phyloP scores from a whole-genome alignment of 495 filamentous ascomycete genomes.

The Annulohypoxylon bovei region DNA sequence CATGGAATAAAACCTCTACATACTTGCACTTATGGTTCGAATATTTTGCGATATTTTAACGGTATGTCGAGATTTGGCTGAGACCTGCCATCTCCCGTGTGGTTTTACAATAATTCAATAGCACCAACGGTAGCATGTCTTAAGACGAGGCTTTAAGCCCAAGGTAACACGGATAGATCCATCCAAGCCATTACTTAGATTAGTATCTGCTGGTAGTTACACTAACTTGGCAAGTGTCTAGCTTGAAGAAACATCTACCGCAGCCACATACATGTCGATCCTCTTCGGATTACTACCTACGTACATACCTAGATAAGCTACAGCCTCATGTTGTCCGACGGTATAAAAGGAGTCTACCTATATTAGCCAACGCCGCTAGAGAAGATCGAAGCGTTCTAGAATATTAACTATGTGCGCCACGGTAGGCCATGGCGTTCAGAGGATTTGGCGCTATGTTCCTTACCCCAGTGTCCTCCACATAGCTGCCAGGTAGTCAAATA shows the following conservation, averaged over 20 bases:
- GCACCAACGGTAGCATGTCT: slow-evolving; percentile 4
- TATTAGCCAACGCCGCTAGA: slow-evolving; percentile 15
- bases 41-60: no score
- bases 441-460: not conserved
- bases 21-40: not conserved
- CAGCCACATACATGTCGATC: slow-evolving; percentile 27
- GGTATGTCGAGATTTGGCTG: not conserved
- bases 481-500: no score
- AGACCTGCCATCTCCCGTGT: slow-evolving; percentile 2
- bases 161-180: not conserved
- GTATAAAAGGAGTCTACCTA: not conserved
- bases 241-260: slow-evolving; percentile 6
- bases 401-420: slow-evolving; percentile 11
- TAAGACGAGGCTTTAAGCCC: slow-evolving; percentile 4
- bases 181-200: slow-evolving; percentile 24
- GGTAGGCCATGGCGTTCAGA: not conserved
- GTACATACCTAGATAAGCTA: not conserved
- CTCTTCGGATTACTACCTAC: not conserved
- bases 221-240: not conserved
- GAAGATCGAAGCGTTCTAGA: slow-evolving; percentile 36
- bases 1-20: not conserved
- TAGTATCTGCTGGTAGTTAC: slow-evolving; percentile 8
- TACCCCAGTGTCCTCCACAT: not conserved
- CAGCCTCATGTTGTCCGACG: slow-evolving; percentile 16
- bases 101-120: not conserved